Evolutionary conservation across 345 rosid species (phyloP).

Genomic region (Eucalyptus pumila): DNA sequence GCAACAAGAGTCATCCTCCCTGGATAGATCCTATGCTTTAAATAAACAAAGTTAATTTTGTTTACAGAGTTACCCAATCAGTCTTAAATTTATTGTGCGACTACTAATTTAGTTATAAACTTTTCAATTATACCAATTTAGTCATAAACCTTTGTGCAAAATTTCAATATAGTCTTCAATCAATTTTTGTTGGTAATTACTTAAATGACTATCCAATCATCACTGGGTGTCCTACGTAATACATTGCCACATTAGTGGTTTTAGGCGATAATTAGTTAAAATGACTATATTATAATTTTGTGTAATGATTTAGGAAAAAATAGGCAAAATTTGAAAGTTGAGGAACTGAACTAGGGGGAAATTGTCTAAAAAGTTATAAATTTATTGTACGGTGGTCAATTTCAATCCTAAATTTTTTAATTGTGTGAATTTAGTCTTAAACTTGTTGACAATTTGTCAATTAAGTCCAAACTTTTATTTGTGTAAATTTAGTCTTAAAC

Average conservation of each 20-base stretch:
- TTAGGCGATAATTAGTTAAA: rapidly evolving
- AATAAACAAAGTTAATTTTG: not conserved
- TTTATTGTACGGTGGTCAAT: not conserved
- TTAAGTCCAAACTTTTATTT: too few species aligned
- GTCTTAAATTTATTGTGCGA: rapidly evolving
- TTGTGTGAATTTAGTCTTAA: not conserved
- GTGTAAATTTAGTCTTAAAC: not conserved
- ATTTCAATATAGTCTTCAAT: not conserved
- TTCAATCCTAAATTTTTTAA: not conserved
- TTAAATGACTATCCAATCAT: rapidly evolving
- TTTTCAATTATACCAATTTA: not conserved
- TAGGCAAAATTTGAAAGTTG: not conserved
- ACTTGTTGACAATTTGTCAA: not conserved
- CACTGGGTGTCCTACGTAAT: not conserved
- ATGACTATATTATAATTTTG: not conserved
- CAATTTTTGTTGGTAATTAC: not conserved
- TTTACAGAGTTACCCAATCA: not conserved
- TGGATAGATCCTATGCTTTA: not conserved
- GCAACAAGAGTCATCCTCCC: not conserved
- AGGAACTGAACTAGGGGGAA: not conserved
- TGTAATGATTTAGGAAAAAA: not conserved
- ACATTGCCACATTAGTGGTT: not conserved
- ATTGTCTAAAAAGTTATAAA: too few species aligned
- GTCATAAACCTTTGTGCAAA: rapidly evolving
- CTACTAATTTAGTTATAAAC: rapidly evolving